These are phyloP conservation scores for Poronia punctata DNA, from an alignment of 495 filamentous ascomycete species.

Conservation along the genomic window DNA sequence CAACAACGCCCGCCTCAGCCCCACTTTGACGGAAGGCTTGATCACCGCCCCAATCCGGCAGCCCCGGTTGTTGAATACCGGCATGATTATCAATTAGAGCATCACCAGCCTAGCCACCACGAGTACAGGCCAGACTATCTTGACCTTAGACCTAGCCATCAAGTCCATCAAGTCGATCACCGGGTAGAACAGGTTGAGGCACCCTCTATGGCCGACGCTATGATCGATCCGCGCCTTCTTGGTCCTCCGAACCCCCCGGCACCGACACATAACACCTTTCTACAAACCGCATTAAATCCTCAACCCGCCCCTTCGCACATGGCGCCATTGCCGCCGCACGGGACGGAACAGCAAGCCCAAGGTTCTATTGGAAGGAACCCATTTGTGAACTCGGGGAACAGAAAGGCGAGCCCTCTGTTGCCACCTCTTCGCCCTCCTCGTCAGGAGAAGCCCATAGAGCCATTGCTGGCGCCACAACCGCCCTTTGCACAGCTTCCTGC, in stretches of 20 bases:
- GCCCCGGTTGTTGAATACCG: constrained; percentile 2
- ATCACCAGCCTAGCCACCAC: constrained; percentile 1
- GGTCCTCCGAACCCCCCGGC: constrained; percentile 6
- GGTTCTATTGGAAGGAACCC: constrained; percentile 15
- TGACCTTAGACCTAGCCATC: constrained; percentile 1
- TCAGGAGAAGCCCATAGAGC: constrained; percentile 6
- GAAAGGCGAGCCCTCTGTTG: constrained; percentile 20
- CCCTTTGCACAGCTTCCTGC: constrained; percentile 7
- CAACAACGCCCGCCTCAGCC: constrained; percentile 5
- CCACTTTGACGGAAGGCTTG: constrained; percentile 2
- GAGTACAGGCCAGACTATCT: constrained; percentile 7
- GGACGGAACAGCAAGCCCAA: constrained; percentile 11
- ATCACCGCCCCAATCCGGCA: constrained; percentile 1
- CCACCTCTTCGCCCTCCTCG: constrained; percentile 38
- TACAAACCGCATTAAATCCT: constrained; percentile 38
- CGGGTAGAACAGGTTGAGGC: background rate
- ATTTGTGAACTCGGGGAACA: constrained; percentile 13
- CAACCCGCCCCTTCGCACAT: constrained; percentile 15
- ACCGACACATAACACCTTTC: constrained; percentile 26
- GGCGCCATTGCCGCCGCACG: constrained; percentile 16
- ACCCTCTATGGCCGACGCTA: constrained; percentile 8
- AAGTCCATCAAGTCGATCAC: constrained; percentile 5
- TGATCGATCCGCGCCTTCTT: constrained; percentile 21
- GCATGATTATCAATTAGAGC: constrained; percentile 2
- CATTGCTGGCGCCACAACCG: constrained; percentile 9